Evolutionary conservation across 2,329 filamentous ascomycete genomes (phyloP).

Genomic region (Sarocladium brachiariae): DNA sequence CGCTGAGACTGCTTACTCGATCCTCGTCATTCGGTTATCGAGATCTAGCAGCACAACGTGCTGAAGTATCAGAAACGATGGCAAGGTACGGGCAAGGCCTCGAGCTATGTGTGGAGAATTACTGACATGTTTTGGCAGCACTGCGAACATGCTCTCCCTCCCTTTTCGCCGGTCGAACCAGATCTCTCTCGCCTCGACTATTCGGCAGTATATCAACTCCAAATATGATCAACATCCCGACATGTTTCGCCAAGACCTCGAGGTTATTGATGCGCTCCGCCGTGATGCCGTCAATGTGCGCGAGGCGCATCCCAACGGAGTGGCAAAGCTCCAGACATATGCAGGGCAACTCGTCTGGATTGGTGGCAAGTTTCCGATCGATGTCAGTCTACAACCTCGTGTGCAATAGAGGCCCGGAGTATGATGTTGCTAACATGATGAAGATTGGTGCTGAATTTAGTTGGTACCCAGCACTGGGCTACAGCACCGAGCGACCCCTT

Average conservation of each 20-base stretch:
- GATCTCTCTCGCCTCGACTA: constrained; percentile 70
- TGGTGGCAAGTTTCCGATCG: constrained; percentile 90
- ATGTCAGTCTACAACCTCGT: constrained; percentile 43
- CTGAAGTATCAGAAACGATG: not conserved
- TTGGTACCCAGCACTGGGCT: constrained; percentile 91
- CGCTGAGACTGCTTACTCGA: too few species aligned
- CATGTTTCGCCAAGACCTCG: constrained; percentile 84
- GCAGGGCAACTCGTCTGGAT: constrained; percentile 91
- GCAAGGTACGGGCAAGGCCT: not conserved
- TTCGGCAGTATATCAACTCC: constrained; percentile 90
- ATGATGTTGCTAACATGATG: not conserved
- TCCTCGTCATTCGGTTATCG: too few species aligned
- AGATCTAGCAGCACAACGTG: not conserved
- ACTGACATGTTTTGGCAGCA: not conserved
- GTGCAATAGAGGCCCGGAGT: not conserved
- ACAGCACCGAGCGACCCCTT: constrained; percentile 70
- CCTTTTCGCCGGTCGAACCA: constrained; percentile 83
- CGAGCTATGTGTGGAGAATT: not conserved
- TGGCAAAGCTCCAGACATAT: constrained; percentile 84
- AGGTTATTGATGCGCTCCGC: constrained; percentile 76
- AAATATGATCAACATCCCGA: constrained; percentile 99
- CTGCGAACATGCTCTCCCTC: constrained; percentile 60
- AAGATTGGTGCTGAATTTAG: constrained; percentile 91
- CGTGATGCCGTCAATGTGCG: constrained; percentile 81
- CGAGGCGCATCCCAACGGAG: constrained; percentile 80